These are phyloP conservation scores for Kazachstania taianensis DNA, from an alignment of 805 yeast genomes.

Conservation along the genomic window DNA sequence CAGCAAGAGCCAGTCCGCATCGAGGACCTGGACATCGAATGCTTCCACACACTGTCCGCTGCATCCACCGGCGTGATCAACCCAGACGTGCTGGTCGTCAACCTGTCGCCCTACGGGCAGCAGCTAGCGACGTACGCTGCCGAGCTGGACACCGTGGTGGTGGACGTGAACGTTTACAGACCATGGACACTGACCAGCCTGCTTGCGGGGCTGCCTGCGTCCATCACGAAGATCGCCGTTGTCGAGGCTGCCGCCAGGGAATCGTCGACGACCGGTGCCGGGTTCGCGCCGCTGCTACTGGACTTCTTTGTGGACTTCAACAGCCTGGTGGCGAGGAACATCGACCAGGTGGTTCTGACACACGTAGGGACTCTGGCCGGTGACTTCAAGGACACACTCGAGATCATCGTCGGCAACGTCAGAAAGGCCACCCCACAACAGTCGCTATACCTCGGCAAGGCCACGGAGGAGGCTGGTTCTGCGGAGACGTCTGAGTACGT, in stretches of 20 bases:
- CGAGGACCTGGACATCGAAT: neutral
- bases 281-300: constrained; percentile 63
- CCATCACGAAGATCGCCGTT: constrained; percentile 49
- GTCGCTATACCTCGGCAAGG: constrained; percentile 48
- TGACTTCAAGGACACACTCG: constrained; percentile 30
- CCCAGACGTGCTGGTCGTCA: constrained; percentile 30
- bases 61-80: neutral
- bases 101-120: constrained; percentile 49
- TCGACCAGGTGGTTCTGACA: constrained; percentile 46
- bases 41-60: neutral
- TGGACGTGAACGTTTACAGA: constrained; percentile 55
- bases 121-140: constrained; percentile 34
- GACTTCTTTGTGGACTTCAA: constrained; percentile 59
- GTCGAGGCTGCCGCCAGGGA: constrained; percentile 45
- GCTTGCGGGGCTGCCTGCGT: constrained; percentile 40
- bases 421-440: constrained; percentile 47
- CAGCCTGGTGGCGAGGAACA: constrained; percentile 35
- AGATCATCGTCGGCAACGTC: constrained; percentile 42
- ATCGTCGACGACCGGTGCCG: constrained; percentile 18
- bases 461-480: constrained; percentile 2
- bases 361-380: constrained; percentile 29
- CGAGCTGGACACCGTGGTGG: constrained; percentile 9
- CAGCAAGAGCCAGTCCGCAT: neutral
- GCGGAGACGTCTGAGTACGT: constrained; percentile 1
- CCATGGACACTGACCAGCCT: constrained; percentile 58